Conservation (phyloP, 2,329 filamentous ascomycete species). For the Trichoderma oligosporum region DNA sequence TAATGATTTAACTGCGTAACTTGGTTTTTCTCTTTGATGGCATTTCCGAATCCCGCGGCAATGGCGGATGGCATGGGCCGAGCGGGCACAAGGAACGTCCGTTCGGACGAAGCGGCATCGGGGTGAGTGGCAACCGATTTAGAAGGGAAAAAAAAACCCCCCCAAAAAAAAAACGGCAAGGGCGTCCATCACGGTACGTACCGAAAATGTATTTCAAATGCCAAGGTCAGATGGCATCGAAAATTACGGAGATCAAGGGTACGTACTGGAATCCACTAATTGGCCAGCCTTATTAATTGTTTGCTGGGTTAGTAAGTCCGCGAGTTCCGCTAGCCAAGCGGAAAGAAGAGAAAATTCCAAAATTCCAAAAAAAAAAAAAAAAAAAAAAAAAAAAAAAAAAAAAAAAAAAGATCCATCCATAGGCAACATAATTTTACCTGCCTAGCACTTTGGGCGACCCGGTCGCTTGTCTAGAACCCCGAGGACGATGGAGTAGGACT, state of each 20-base stretch:
- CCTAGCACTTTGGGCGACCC: too few relatives aligned
- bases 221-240: neutral
- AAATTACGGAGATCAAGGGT: neutral
- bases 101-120: constrained; percentile 15
- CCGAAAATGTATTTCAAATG: constrained; percentile 14
- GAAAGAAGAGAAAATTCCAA: neutral
- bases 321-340: too few relatives aligned
- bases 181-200: neutral
- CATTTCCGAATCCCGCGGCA: constrained; percentile 9
- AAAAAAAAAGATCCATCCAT: too few relatives aligned
- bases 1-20: neutral
- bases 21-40: neutral
- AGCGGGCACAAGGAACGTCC: neutral
- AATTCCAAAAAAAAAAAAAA: neutral
- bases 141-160: too few relatives aligned
- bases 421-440: too few relatives aligned
- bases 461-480: too few relatives aligned
- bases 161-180: neutral
- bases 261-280: neutral
- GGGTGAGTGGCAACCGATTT: constrained; percentile 11
- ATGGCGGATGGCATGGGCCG: constrained; percentile 10
- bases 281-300: constrained; percentile 4
- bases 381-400: too few relatives aligned
- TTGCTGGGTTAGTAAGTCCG: too few relatives aligned
- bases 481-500: too few relatives aligned